phyloP scores from a whole-genome alignment of 176 grass and related monocot species.

The Aegilops speltoides region DNA sequence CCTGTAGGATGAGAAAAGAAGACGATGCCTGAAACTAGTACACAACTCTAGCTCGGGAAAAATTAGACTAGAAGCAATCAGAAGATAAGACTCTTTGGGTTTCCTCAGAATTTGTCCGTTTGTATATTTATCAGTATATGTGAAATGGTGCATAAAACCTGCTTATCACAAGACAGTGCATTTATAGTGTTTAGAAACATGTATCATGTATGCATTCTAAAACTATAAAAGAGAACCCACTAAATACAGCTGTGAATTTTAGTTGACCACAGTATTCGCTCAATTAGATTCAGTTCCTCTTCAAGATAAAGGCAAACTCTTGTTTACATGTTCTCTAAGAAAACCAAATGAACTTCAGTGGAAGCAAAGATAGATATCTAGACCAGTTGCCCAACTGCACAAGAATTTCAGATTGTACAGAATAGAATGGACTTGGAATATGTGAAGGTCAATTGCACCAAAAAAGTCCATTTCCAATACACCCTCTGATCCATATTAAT shows the following conservation, averaged over 20 bases:
- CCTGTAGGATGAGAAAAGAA: constrained; percentile 36
- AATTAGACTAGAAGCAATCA: neutral
- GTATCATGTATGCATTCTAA: neutral
- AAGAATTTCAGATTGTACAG: neutral
- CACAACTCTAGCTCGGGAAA: neutral
- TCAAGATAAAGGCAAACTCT: neutral
- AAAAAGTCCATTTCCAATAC: neutral
- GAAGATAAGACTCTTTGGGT: neutral
- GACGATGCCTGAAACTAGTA: neutral
- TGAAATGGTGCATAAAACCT: neutral
- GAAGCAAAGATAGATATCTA: neutral
- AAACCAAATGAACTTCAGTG: neutral
- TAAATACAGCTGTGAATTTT: neutral
- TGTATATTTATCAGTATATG: neutral
- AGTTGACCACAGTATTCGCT: neutral
- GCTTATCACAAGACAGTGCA: constrained; percentile 13
- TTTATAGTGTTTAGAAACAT: neutral
- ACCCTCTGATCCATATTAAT: too few relatives aligned
- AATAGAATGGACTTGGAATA: neutral
- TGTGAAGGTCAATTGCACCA: neutral
- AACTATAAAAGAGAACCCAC: neutral
- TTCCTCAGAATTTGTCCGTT: neutral
- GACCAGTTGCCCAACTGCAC: neutral
- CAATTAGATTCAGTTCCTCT: neutral
- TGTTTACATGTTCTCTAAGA: neutral